Base-by-base conservation (phyloP, 176 grass and related monocot species). In the Bothriochloa decipiens region DNA sequence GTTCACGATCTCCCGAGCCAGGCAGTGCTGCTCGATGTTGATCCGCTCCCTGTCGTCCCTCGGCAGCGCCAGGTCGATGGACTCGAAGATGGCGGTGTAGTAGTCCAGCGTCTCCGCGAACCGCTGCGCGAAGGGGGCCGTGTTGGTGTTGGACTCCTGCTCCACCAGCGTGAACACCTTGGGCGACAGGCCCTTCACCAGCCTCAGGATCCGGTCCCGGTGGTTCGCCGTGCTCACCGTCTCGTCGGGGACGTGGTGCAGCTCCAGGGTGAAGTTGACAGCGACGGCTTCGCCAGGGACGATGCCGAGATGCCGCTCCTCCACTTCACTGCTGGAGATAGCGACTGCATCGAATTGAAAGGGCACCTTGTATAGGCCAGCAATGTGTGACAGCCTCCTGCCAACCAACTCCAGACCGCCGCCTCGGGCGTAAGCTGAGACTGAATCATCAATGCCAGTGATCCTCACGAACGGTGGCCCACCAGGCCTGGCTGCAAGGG, bases 121-220 rank as follows among this genome's bases (percentile, higher is more conserved):
- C 70, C 97, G 69, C 33, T 87, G 90, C 17, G 70, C 79, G 65
- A 99, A 99, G 1, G 93, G 88, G 25, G 97, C 86, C 0, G 93
- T 96, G 84, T 99, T 99, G 6, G 93, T 96, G 88, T 96, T 99
- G 62, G 82, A 89, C 86, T 99, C 97, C 88, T 92, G 90, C 83
- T 99, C 97, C 65, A 94, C 91, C 1, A 99, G 88, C 8, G 97
- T 96, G 79, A 99, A 88, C 70, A 99, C 93, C 87, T 80, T 96
- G 5, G 97, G 93, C 18, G 83, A 79, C 62, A 99, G 47, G 45
- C 91, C 36, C 79, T 96, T 99, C 23, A 92, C 86, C 83, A 96
- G 74, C 83, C 93, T 82, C 63, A 99, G 86, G 65, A 96, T 81
- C 29, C 93, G 83, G 66, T 96, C 93, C 6, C 93, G 88, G 86